phyloP scores from a whole-genome alignment of 2,329 filamentous ascomycete genomes.

The Botrytis elliptica region DNA sequence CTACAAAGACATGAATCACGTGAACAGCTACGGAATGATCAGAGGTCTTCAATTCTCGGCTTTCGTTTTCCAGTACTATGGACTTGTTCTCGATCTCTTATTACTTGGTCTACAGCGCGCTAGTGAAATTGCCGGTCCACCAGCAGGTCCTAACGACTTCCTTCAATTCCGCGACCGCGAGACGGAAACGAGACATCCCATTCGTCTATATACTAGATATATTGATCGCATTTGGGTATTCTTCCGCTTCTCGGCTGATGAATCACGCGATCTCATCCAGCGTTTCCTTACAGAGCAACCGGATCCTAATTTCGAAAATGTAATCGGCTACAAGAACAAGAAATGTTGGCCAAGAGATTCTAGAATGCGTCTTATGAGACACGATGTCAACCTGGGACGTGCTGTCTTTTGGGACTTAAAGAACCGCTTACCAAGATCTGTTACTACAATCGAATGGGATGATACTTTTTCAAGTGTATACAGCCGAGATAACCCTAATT shows the following conservation, averaged over 20 bases:
- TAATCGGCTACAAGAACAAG: constrained; percentile 98
- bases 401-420: constrained; percentile 99
- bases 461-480: constrained; percentile 98
- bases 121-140: constrained; percentile 95
- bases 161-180: constrained; percentile 92
- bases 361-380: constrained; percentile 96
- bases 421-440: constrained; percentile 88
- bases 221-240: constrained; percentile 99
- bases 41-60: constrained; percentile 96
- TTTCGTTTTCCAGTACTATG: constrained; percentile 99
- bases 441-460: constrained; percentile 98
- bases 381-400: constrained; percentile 95
- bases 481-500: constrained; percentile 94
- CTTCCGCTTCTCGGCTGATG: constrained; percentile 87
- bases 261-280: constrained; percentile 93
- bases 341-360: constrained; percentile 99
- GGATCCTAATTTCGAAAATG: constrained; percentile 98
- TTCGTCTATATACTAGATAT: constrained; percentile 95
- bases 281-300: constrained; percentile 97
- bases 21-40: constrained; percentile 98
- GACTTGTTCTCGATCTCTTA: constrained; percentile 88
- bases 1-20: constrained; percentile 99
- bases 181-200: constrained; percentile 90
- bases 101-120: constrained; percentile 90
- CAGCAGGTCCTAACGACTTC: constrained; percentile 94